phyloP scores from a whole-genome alignment of 768 basidiomycete genomes.

The Amylocystis lapponica region DNA sequence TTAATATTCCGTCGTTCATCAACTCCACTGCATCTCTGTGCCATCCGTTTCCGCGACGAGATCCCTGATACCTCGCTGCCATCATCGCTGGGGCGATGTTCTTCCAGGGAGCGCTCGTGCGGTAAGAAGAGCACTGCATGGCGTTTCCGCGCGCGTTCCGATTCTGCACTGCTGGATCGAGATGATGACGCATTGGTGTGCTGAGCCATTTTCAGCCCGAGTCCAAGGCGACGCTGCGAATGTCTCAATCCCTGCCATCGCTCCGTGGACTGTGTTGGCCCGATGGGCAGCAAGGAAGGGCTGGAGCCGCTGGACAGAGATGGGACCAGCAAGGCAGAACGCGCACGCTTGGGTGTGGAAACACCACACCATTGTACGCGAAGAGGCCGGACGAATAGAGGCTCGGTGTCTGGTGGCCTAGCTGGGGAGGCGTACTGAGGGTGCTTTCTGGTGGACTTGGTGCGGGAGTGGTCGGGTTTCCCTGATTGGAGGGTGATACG shows the following conservation, averaged over 20 bases:
- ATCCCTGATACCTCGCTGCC: background rate
- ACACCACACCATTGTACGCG: constrained; percentile 1
- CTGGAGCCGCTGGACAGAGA: background rate
- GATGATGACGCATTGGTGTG: constrained; percentile 1
- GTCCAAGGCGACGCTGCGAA: background rate
- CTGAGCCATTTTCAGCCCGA: background rate
- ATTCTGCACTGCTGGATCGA: background rate
- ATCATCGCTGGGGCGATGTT: background rate
- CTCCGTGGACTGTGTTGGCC: background rate
- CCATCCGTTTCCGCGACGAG: background rate
- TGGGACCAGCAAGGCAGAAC: background rate
- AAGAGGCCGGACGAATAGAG: background rate
- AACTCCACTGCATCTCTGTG: background rate
- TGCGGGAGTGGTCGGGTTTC: background rate
- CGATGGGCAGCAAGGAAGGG: constrained; percentile 2
- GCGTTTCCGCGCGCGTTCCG: constrained; percentile 3
- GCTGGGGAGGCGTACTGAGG: background rate
- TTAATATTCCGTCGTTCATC: background rate
- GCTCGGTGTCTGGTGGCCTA: background rate
- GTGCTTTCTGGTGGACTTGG: constrained; percentile 1
- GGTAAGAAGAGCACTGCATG: constrained; percentile 2
- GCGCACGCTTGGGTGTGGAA: constrained; percentile 1
- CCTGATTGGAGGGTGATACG: background rate
- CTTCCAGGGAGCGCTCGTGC: constrained; percentile 2
- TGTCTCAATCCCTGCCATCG: background rate